Evolutionary conservation across 2,329 filamentous ascomycete species (phyloP), one percentile per base, ranked within the genome.

Genomic region (Venturiaceae sp.): DNA sequence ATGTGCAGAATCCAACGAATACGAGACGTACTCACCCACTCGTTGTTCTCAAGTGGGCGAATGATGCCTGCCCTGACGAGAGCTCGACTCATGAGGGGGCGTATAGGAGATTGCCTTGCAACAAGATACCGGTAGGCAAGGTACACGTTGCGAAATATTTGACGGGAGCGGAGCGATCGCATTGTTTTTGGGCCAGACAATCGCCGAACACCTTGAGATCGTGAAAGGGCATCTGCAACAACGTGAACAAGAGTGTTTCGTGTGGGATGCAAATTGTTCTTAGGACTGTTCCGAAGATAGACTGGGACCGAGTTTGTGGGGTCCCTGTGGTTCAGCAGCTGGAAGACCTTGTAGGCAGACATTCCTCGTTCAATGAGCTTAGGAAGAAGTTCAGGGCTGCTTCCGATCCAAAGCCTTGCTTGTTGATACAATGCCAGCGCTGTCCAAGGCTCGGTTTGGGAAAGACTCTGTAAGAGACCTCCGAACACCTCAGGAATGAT

Each of bases 31-130:
- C 70, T 63, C 1, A 79, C 66, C 26, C 64, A 64, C 2, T 64
- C 60, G 1, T 71, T 71, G 33, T 70, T 68, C 21, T 71, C 66
- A 16, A 76, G 69, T 37, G 70, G 74, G 16, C 77, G 69, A 26
- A 74, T 68, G 26, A 82, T 68, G 16, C 77, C 79, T 23, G 77
- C 75, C 62, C 75, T 71, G 59, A 80, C 78, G 64, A 83, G 63
- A 0, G 80, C 77, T 33, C 76, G 73, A 6, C 72, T 73, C 59
- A 83, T 67, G 3, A 70, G 62, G 1, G 74, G 70, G 19, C 68
- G 66, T 16, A 81, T 65, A 1, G 74, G 74, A 8, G 73, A 76
- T 47, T 76, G 70, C 26, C 68, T 67, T 44, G 68, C 66, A 23
- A 68, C 65, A 3, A 82, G 69, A 62, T 74, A 77, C 6, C 66